A percentile compares a stretch with the other conserved stretches of the same genome.
Conservation (phyloP, 768 basidiomycete species). For the Mycena floridula region DNA sequence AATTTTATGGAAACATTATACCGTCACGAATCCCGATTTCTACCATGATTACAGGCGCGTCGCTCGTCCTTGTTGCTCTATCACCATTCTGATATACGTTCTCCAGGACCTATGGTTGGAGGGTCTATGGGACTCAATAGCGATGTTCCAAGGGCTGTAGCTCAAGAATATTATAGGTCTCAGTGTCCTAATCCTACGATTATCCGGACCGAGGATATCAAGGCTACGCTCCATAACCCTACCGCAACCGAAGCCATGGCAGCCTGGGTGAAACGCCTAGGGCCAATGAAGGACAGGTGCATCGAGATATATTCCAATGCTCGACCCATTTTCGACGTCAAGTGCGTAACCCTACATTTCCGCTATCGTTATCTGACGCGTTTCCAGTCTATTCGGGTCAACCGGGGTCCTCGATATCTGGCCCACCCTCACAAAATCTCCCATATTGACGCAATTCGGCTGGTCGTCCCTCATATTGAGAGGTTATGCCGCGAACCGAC, state of each 20-base stretch:
- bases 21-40: slow-evolving; percentile 51
- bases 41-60: slow-evolving; percentile 43
- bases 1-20: slow-evolving; percentile 42
- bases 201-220: slow-evolving; percentile 22
- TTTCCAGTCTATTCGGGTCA: slow-evolving; percentile 43
- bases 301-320: slow-evolving; percentile 34
- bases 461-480: slow-evolving; percentile 55
- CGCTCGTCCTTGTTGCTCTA: not conserved
- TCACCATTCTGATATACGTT: slow-evolving; percentile 1
- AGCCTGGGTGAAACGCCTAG: slow-evolving; percentile 39
- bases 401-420: slow-evolving; percentile 36
- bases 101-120: slow-evolving; percentile 38
- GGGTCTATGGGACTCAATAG: slow-evolving; percentile 29
- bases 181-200: slow-evolving; percentile 34
- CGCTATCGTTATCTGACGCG: not conserved
- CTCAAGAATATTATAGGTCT: slow-evolving; percentile 30
- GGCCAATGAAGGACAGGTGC: slow-evolving; percentile 37
- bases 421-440: slow-evolving; percentile 38
- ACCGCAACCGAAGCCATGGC: slow-evolving; percentile 32
- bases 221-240: slow-evolving; percentile 13
- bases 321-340: slow-evolving; percentile 44
- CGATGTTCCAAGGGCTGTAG: slow-evolving; percentile 31
- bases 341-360: slow-evolving; percentile 28
- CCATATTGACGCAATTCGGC: slow-evolving; percentile 43
- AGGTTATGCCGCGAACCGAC: slow-evolving; percentile 41